These are phyloP conservation scores for Phaseolus coccineus DNA, from an alignment of 331 rosid genomes.

Conservation along the genomic window DNA sequence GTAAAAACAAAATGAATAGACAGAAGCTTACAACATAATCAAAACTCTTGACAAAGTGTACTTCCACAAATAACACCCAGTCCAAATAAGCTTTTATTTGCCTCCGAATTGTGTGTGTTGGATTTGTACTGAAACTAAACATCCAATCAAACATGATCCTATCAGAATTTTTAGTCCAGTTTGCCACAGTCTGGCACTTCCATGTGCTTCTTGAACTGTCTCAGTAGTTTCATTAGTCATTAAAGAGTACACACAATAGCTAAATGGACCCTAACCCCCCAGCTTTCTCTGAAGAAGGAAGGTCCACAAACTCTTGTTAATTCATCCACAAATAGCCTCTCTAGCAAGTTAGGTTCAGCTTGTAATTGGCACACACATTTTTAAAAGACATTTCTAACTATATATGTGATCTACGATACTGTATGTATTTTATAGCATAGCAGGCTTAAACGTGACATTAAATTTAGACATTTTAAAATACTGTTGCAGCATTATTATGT, in stretches of 20 bases:
- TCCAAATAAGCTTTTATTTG: neutral
- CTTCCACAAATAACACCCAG: neutral
- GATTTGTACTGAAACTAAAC: neutral
- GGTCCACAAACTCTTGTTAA: slow-evolving; percentile 34
- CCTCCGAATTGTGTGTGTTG: neutral
- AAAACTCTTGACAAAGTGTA: neutral
- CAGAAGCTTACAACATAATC: neutral
- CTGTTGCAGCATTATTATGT: slow-evolving; percentile 2
- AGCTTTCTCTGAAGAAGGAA: neutral
- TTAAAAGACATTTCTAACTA: neutral
- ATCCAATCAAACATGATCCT: neutral
- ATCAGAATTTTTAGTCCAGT: neutral
- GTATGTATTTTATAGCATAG: neutral
- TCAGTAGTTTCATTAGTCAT: slow-evolving; percentile 11
- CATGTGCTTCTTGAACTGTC: slow-evolving; percentile 37
- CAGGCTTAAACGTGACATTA: neutral
- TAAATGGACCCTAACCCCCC: slow-evolving; percentile 28
- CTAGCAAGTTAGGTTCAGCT: slow-evolving; percentile 27
- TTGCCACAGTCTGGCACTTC: slow-evolving; percentile 38
- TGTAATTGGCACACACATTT: slow-evolving; percentile 2
- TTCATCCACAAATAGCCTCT: slow-evolving; percentile 26
- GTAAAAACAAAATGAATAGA: neutral
- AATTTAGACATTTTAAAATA: slow-evolving; percentile 3
- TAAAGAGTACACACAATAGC: neutral
- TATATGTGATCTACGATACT: slow-evolving; percentile 9